These are phyloP conservation scores for Taphrina confusa DNA, from an alignment of 1,139 yeast species.

Conservation along the genomic window DNA sequence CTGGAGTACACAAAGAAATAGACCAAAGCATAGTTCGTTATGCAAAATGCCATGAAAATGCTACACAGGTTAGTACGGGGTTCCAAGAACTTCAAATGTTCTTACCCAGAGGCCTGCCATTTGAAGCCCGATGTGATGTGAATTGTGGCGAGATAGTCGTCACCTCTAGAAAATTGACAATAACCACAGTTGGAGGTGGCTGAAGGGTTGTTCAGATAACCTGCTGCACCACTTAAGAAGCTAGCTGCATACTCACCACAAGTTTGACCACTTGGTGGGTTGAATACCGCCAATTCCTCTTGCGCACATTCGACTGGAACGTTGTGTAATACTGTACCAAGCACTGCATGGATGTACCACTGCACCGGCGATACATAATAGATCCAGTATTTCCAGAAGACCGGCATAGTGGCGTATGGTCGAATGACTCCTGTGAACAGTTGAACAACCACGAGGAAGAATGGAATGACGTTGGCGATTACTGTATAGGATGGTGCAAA, in stretches of 20 bases:
- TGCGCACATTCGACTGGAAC: conserved; percentile 58
- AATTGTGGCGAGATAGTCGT: conserved; percentile 54
- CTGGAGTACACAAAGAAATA: conserved; percentile 48
- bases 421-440: conserved; percentile 65
- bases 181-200: conserved; percentile 57
- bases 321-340: conserved; percentile 57
- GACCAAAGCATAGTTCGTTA: conserved; percentile 48
- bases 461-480: conserved; percentile 57
- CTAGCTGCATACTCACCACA: conserved; percentile 57
- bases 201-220: conserved; percentile 50
- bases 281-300: conserved; percentile 56
- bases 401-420: conserved; percentile 60
- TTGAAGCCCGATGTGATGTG: conserved; percentile 53
- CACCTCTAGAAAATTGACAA: conserved; percentile 59
- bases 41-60: conserved; percentile 54
- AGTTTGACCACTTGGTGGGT: conserved; percentile 62
- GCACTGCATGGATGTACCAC: conserved; percentile 62
- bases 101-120: conserved; percentile 53
- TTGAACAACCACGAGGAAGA: conserved; percentile 55
- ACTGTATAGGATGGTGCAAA: conserved; percentile 64
- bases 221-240: conserved; percentile 49
- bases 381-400: conserved; percentile 66
- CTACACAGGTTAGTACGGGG: conserved; percentile 52
- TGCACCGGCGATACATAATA: conserved; percentile 70
- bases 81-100: not conserved